Evolutionary conservation across 331 rosid species (phyloP), one percentile per base, ranked within the genome.

Genomic region (Phaseolus coccineus): DNA sequence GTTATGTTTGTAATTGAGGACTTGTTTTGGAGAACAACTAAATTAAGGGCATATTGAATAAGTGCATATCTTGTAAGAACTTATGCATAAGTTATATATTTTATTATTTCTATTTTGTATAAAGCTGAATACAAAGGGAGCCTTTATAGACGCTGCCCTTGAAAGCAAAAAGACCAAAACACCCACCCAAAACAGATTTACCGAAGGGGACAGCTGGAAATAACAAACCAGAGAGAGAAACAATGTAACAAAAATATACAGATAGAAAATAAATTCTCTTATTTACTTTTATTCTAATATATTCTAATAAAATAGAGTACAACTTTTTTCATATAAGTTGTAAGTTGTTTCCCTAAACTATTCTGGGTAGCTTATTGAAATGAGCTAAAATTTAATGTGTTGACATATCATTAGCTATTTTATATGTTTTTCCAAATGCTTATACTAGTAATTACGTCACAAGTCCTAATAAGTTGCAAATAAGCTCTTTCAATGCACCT

Each of bases 1-100:
- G 81, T 55, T 48, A 76, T 19, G 57, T 33, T 58, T 67, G 66
- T 67, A 30, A 14, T 14, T 61, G 67, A 58, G 65, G 13, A 3
- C 42, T 7, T 28, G 4, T 30, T 30, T 30, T 5, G 40, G 65
- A 4, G 27, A 58, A 58, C 37, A 58, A 58, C 65, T 58, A 10
- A 59, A 14, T 28, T 59, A 13, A 12, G 67, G 30, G 65, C 39
- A 11, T 58, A 28, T 46, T 11, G 51, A 46, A 11, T 61, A 13
- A 12, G 67, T 61, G 65, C 65, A 27, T 27, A 27, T 56, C 62
- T 9, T 57, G 4, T 57, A 24, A 10, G 64, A 25, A 57, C 35
- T 57, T 13, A 12, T 13, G 39, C 13, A 30, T 31, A 14, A 12
- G 25, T 15, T 31, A 37, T 37, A 37, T 37, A 37, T 37, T 37